Base-by-base conservation (phyloP, 495 filamentous ascomycete species). In the Pseudoneurospora amorphoporcata region DNA sequence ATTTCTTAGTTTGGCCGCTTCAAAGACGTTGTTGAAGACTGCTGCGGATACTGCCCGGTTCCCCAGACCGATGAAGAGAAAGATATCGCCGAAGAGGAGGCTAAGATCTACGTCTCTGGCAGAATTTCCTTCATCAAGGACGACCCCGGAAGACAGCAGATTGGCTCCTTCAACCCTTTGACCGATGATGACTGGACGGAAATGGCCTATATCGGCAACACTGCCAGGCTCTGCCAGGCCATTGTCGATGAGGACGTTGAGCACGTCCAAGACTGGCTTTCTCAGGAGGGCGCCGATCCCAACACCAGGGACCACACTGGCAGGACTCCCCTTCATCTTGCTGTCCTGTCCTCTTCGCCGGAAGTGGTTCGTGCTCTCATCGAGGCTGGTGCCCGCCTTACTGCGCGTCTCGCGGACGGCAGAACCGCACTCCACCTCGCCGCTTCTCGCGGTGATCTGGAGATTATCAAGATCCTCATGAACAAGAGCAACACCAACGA, bases 141-240 rank as follows among this genome's bases (percentile, higher is more conserved):
- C 78, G 88, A 96, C 72, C 92, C 92, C 1, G 92, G 92, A 29
- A 85, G 92, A 42, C 92, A 84, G 80, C 75, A 81, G 79, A 87
- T 87, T 69, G 88, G 88, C 39, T 87, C 84, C 12, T 95, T 95
- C 83, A 90, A 94, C 74, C 92, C 92, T 1, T 87, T 94, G 37
- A 93, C 90, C 0, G 90, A 92, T 4, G 87, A 91, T 47, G 92
- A 94, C 75, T 96, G 92, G 90, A 94, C 92, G 7, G 90, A 91
- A 77, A 88, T 88, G 89, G 86, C 91, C 0, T 96, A 94, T 77
- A 84, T 94, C 61, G 91, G 90, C 37, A 89, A 90, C 73, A 92
- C 90, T 7, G 88, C 86, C 35, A 81, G 84, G 16, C 83, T 96
- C 5, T 95, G 91, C 76, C 88, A 93, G 74, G 90, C 90, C 1